A percentile compares a stretch with the other conserved stretches of the same genome.
Conservation (phyloP, 1,284 basidiomycete species). For the Macrocybe sp. region DNA sequence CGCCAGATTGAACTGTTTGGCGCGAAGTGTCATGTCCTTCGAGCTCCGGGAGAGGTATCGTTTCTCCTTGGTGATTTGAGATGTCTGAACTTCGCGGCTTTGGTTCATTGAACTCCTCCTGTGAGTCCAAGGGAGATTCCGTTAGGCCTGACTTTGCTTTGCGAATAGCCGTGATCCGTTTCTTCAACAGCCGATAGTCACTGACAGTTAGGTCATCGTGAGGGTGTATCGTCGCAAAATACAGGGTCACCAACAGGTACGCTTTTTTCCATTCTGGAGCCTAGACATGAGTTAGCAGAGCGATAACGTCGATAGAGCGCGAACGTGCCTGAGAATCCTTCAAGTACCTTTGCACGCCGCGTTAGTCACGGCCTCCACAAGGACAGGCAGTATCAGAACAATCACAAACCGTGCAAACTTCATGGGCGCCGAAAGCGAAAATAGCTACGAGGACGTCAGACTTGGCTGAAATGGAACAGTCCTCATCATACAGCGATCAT, state of each 20-base stretch:
- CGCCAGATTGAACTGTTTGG: not conserved
- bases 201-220: conserved; percentile 29
- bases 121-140: conserved; percentile 5
- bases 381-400: not conserved
- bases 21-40: not conserved
- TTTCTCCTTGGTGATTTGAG: not conserved
- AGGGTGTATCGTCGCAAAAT: conserved; percentile 1
- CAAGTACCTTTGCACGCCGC: conserved; percentile 42
- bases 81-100: not conserved
- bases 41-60: not conserved
- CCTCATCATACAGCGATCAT: not conserved
- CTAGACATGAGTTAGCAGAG: conserved; percentile 28
- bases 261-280: conserved; percentile 79
- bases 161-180: conserved; percentile 55
- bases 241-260: conserved; percentile 56
- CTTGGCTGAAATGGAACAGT: not conserved
- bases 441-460: not conserved
- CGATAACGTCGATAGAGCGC: not conserved
- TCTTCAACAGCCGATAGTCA: conserved; percentile 72
- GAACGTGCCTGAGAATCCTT: conserved; percentile 60
- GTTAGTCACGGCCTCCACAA: conserved; percentile 12
- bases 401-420: conserved; percentile 50
- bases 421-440: conserved; percentile 26
- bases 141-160: conserved; percentile 31
- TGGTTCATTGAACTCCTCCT: conserved; percentile 3